These are phyloP conservation scores for Incumbomyces delicatus DNA, from an alignment of 2,329 filamentous ascomycete genomes.

Conservation along the genomic window DNA sequence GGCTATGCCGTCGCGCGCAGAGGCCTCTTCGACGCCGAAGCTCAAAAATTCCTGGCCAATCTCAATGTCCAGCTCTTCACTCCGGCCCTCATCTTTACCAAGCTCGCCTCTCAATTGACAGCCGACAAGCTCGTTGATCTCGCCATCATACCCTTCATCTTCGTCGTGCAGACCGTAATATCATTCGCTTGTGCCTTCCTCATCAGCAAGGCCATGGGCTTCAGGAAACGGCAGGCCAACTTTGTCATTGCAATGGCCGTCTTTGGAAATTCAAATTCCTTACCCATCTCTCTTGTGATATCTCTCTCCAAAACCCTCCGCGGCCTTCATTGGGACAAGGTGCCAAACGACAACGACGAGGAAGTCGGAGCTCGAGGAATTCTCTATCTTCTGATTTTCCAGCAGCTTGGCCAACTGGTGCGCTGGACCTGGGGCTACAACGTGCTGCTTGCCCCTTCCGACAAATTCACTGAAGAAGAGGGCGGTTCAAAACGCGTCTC, in stretches of 20 bases:
- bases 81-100: constrained; percentile 94
- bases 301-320: constrained; percentile 86
- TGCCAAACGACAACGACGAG: constrained; percentile 87
- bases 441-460: constrained; percentile 77
- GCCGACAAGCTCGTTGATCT: constrained; percentile 83
- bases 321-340: constrained; percentile 85
- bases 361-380: constrained; percentile 91
- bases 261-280: constrained; percentile 95
- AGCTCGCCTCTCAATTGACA: constrained; percentile 87
- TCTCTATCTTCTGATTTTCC: constrained; percentile 90
- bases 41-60: constrained; percentile 94
- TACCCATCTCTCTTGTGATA: constrained; percentile 91
- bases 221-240: constrained; percentile 77
- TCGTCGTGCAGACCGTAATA: constrained; percentile 74
- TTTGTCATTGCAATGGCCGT: constrained; percentile 96
- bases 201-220: constrained; percentile 66
- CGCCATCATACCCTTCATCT: constrained; percentile 91
- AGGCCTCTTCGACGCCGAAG: constrained; percentile 89
- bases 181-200: constrained; percentile 68
- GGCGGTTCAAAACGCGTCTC: constrained; percentile 29
- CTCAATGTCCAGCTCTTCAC: constrained; percentile 95
- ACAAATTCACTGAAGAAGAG: constrained; percentile 38
- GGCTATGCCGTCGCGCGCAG: constrained; percentile 85
- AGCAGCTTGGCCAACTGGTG: constrained; percentile 89
- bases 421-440: constrained; percentile 99